phyloP scores from a whole-genome alignment of 805 yeast genomes.

The Teunomyces funiuensis region DNA sequence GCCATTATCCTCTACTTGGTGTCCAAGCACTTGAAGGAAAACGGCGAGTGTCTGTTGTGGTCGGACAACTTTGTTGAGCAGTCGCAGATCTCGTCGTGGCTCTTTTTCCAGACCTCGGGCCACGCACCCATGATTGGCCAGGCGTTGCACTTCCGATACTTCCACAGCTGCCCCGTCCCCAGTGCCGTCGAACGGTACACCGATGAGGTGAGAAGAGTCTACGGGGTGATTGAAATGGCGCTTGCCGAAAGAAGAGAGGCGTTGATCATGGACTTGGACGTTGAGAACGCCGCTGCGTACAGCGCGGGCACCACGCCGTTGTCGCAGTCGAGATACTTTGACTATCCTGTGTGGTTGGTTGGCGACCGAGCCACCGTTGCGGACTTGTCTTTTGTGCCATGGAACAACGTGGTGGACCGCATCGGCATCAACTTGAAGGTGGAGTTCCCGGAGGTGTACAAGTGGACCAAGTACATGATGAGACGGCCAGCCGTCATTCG shows the following conservation, averaged over 20 bases:
- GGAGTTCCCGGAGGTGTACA: conserved; percentile 93
- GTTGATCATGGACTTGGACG: conserved; percentile 82
- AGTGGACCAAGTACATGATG: conserved; percentile 96
- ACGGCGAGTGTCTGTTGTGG: conserved; percentile 74
- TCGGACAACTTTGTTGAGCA: conserved; percentile 76
- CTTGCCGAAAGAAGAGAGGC: conserved; percentile 91
- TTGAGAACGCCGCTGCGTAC: conserved; percentile 83
- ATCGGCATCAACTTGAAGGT: conserved; percentile 84
- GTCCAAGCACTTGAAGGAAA: conserved; percentile 61
- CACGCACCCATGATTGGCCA: conserved; percentile 99
- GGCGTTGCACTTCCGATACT: conserved; percentile 89
- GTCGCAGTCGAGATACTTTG: conserved; percentile 81
- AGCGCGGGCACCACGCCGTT: conserved; percentile 86
- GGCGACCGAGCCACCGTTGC: conserved; percentile 82
- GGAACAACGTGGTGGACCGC: conserved; percentile 94
- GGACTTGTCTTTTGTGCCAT: conserved; percentile 89
- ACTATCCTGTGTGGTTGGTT: conserved; percentile 93
- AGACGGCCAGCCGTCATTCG: conserved; percentile 87
- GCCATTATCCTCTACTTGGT: conserved; percentile 84
- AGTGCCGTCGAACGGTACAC: conserved; percentile 88
- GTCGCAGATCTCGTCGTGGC: conserved; percentile 82
- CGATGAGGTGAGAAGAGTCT: conserved; percentile 89
- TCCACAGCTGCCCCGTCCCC: conserved; percentile 82
- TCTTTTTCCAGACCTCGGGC: conserved; percentile 93
- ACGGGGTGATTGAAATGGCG: conserved; percentile 93